These are phyloP conservation scores for Suhomyces canberraensis DNA, from an alignment of 805 yeast genomes.

Conservation along the genomic window DNA sequence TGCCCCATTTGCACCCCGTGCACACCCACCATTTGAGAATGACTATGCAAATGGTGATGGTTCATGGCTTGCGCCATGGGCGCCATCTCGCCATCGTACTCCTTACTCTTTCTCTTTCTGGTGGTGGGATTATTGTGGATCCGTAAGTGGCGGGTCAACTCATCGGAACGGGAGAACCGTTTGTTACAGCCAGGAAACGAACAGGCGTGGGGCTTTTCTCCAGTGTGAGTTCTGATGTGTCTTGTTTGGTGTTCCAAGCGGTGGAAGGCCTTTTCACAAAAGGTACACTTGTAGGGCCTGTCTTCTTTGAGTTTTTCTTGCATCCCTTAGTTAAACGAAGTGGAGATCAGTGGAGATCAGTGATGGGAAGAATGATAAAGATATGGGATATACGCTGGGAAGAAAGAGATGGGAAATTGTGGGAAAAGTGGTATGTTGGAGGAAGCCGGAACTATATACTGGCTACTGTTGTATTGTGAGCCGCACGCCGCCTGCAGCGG, in stretches of 20 bases:
- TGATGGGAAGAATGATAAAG: no score
- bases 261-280: slow-evolving; percentile 83
- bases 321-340: no score
- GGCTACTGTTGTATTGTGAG: no score
- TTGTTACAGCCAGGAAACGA: slow-evolving; percentile 81
- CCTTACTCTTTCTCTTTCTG: slow-evolving; percentile 36
- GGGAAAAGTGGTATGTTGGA: no score
- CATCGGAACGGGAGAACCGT: slow-evolving; percentile 77
- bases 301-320: slow-evolving; percentile 12
- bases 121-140: slow-evolving; percentile 65
- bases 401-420: no score
- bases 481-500: no score
- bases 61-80: slow-evolving; percentile 1
- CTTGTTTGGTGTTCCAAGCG: slow-evolving; percentile 88
- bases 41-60: no score
- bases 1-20: neutral
- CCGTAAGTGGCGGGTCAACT: slow-evolving; percentile 79
- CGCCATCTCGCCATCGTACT: neutral
- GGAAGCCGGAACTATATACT: no score
- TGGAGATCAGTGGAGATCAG: neutral
- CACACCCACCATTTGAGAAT: no score
- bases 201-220: slow-evolving; percentile 88
- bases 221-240: slow-evolving; percentile 89
- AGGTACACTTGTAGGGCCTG: slow-evolving; percentile 80
- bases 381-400: no score